Percentiles rank a stretch among this genome's conserved stretches.
Evolutionary conservation across 2,329 filamentous ascomycete genomes (phyloP).

Genomic region (Colletotrichum tofieldiae): DNA sequence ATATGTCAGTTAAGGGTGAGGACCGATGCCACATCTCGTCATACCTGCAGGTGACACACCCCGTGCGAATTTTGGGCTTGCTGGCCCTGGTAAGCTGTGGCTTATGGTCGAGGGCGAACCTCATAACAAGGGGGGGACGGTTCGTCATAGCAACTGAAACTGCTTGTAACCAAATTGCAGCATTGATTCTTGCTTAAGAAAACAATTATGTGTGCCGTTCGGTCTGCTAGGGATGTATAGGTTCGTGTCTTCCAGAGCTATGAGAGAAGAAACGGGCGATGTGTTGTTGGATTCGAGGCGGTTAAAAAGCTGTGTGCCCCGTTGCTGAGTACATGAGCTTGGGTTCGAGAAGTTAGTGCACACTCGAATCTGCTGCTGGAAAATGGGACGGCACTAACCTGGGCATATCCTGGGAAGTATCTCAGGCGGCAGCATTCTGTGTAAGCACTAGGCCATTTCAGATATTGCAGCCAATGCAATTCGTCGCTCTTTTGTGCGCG

Average conservation of each 20-base stretch:
- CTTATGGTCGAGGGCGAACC: conserved; percentile 7
- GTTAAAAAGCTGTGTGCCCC: background rate
- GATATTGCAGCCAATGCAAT: background rate
- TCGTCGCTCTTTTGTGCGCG: background rate
- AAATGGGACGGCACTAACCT: background rate
- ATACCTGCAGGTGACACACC: conserved; percentile 32
- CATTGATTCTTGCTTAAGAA: background rate
- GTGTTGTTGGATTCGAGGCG: background rate
- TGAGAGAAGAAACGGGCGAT: background rate
- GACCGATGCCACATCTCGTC: background rate
- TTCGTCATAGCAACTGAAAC: background rate
- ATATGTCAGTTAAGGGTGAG: background rate
- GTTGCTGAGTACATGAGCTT: background rate
- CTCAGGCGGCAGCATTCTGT: background rate
- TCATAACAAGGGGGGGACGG: background rate
- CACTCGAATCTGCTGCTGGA: background rate
- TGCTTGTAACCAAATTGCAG: background rate
- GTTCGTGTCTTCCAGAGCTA: background rate
- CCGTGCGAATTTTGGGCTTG: conserved; percentile 25
- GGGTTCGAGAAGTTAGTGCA: background rate
- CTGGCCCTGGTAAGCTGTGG: background rate
- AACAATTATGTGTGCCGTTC: fast-evolving
- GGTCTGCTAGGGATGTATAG: background rate
- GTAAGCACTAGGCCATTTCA: conserved; percentile 4
- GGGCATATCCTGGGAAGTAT: background rate